Conservation (phyloP, 768 basidiomycete species). For the Daedaleopsis nitida region DNA sequence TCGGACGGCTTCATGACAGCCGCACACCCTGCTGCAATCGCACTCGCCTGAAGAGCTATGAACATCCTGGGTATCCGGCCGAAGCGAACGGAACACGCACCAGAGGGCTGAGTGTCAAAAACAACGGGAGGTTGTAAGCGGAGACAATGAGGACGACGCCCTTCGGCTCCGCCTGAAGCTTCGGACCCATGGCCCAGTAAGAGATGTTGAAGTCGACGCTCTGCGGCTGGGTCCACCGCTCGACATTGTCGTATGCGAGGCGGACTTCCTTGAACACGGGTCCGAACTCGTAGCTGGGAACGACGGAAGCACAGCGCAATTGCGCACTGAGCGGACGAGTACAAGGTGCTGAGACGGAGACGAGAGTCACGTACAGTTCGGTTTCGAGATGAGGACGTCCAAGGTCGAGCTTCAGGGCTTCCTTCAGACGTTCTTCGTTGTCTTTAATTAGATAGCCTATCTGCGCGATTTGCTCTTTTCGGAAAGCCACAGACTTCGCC, state of each 20-base stretch:
- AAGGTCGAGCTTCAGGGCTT: constrained; percentile 62
- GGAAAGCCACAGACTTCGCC: constrained; percentile 61
- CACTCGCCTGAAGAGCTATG: constrained; percentile 45
- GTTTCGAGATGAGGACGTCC: constrained; percentile 63
- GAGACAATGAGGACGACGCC: constrained; percentile 70
- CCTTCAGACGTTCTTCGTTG: constrained; percentile 60
- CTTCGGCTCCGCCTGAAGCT: constrained; percentile 75
- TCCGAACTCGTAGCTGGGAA: constrained; percentile 60
- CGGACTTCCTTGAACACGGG: constrained; percentile 53
- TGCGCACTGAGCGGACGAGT: neutral
- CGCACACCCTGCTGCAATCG: constrained; percentile 79
- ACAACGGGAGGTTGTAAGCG: constrained; percentile 79
- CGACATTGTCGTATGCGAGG: constrained; percentile 60
- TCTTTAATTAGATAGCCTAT: constrained; percentile 76
- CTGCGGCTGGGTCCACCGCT: constrained; percentile 74
- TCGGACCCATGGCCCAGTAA: constrained; percentile 61
- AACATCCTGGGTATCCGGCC: neutral
- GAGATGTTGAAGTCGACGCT: constrained; percentile 56
- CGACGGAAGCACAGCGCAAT: neutral
- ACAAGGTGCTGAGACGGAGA: neutral
- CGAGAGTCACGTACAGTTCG: constrained; percentile 42
- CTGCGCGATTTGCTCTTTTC: constrained; percentile 77
- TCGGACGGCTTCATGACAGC: constrained; percentile 81
- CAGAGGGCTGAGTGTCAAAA: constrained; percentile 56
- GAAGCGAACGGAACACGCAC: constrained; percentile 35